A percentile compares a stretch with the other conserved stretches of the same genome.
Evolutionary conservation across 2,329 filamentous ascomycete species (phyloP).

Genomic region (Aspergillus sp.): DNA sequence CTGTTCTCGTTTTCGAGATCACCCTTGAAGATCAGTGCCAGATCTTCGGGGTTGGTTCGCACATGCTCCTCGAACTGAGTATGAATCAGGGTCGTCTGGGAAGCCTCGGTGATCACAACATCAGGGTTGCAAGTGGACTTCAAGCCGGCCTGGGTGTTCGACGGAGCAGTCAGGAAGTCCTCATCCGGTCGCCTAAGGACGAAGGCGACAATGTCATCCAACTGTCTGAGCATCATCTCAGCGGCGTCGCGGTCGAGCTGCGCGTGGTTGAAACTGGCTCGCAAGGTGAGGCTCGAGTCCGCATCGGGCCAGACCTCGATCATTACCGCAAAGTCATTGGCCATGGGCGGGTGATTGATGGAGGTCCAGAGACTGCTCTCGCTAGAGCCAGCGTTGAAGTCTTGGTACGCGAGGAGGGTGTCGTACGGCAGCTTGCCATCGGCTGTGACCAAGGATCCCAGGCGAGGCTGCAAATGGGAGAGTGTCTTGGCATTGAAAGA

Average conservation of each 20-base stretch:
- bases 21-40: conserved; percentile 24
- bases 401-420: conserved; percentile 30
- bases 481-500: conserved; percentile 17
- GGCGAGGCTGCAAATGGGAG: conserved; percentile 16
- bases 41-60: conserved; percentile 13
- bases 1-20: conserved; percentile 16
- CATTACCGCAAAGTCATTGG: conserved; percentile 27
- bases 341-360: conserved; percentile 20
- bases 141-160: conserved; percentile 7
- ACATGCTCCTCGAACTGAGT: conserved; percentile 24
- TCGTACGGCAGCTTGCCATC: conserved; percentile 28
- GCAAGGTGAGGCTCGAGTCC: conserved; percentile 18
- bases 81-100: conserved; percentile 16
- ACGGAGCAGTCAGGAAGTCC: conserved; percentile 12
- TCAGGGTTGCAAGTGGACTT: conserved; percentile 17
- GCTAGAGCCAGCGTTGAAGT: conserved; percentile 17
- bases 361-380: conserved; percentile 12
- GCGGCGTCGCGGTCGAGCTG: conserved; percentile 18
- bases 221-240: conserved; percentile 19
- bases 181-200: conserved; percentile 18
- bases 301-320: conserved; percentile 22
- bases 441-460: conserved; percentile 17
- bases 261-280: conserved; percentile 20
- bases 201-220: conserved; percentile 20
- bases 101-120: conserved; percentile 7